A percentile compares a stretch with the other conserved stretches of the same genome.
phyloP scores from a whole-genome alignment of 345 rosid genomes.

The Alliaria petiolata region DNA sequence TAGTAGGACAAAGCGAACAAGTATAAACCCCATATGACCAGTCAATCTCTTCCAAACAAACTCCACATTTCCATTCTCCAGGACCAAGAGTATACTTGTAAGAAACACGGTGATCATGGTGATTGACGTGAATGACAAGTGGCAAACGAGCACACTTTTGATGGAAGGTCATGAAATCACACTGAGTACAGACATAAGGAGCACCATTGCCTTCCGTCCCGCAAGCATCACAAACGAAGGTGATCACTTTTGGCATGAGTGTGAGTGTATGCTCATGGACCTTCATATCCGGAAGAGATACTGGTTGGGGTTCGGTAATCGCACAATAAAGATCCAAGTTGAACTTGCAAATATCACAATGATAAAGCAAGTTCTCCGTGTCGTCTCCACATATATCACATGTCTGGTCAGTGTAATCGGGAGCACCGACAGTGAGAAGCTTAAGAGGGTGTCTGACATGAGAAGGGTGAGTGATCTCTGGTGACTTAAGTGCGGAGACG shows the following conservation, averaged over 20 bases:
- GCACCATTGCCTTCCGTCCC: neutral
- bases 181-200: neutral
- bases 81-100: slow-evolving; percentile 6
- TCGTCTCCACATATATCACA: too few species aligned
- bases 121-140: neutral
- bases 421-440: too few species aligned
- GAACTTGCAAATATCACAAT: too few species aligned
- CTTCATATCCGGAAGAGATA: too few species aligned
- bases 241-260: neutral
- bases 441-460: too few species aligned
- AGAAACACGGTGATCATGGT: neutral
- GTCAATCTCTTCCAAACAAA: slow-evolving; percentile 4
- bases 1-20: neutral
- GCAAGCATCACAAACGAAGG: neutral
- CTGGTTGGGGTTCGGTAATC: too few species aligned
- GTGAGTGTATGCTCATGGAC: too few species aligned
- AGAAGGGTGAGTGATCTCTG: too few species aligned
- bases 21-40: slow-evolving; percentile 14
- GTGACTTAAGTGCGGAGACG: too few species aligned
- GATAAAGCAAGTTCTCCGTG: too few species aligned
- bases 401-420: too few species aligned
- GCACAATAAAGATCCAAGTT: too few species aligned
- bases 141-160: neutral
- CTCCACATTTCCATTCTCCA: neutral
- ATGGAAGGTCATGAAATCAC: neutral